These are phyloP conservation scores for Tricholoma furcatifolium DNA, from an alignment of 768 basidiomycete genomes.

Conservation along the genomic window DNA sequence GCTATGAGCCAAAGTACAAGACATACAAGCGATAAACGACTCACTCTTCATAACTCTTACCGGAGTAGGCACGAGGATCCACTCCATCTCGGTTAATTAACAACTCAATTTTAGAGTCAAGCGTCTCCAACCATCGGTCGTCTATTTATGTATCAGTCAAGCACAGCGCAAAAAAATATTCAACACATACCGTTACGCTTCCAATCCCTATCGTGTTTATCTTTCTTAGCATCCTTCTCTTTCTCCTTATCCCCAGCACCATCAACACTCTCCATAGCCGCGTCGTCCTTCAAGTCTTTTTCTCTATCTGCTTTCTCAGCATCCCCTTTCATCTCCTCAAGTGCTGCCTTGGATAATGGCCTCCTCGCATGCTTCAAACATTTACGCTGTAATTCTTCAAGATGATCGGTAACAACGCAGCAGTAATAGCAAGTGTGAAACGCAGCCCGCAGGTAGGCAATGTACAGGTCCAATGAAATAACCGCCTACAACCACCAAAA, in stretches of 20 bases:
- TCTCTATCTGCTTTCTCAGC: conserved; percentile 48
- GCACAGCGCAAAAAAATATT: neutral
- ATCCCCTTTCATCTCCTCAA: conserved; percentile 63
- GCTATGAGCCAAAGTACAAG: conserved; percentile 6
- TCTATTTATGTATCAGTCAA: conserved; percentile 42
- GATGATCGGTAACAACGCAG: conserved; percentile 85
- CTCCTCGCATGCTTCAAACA: conserved; percentile 91
- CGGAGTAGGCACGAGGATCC: conserved; percentile 86
- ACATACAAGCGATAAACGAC: conserved; percentile 15
- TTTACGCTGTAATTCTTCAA: conserved; percentile 94
- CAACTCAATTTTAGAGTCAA: conserved; percentile 83
- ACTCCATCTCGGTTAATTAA: conserved; percentile 76
- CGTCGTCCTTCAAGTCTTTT: conserved; percentile 39
- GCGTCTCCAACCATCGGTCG: conserved; percentile 85
- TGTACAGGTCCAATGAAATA: conserved; percentile 86
- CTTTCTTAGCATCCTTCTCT: conserved; percentile 29
- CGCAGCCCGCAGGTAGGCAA: conserved; percentile 90
- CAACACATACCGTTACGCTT: conserved; percentile 63
- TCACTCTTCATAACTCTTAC: conserved; percentile 88
- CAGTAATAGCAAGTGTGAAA: conserved; percentile 99
- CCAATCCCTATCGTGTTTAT: conserved; percentile 33
- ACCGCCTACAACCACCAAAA: conserved; percentile 49
- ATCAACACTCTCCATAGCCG: conserved; percentile 32
- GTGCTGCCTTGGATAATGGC: conserved; percentile 58
- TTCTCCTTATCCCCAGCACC: conserved; percentile 34